These are phyloP conservation scores for Corymbia calophylla DNA, from an alignment of 441 rosid species.

Conservation along the genomic window DNA sequence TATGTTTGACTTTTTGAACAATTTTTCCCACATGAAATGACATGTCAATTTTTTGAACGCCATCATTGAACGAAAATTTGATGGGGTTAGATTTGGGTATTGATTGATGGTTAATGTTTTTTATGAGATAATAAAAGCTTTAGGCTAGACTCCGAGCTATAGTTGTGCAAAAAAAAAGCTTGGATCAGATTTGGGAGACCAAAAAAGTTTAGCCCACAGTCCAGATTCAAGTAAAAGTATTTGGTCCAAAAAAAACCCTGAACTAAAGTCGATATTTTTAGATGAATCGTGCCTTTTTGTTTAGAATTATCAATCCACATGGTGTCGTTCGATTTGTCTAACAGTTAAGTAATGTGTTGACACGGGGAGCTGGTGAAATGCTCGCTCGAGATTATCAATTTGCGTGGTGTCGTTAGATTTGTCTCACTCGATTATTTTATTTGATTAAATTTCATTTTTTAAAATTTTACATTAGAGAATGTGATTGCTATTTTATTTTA, in stretches of 20 bases:
- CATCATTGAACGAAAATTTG: too few relatives aligned
- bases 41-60: not conserved
- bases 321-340: not conserved
- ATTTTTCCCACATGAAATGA: too few relatives aligned
- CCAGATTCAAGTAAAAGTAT: too few relatives aligned
- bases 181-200: not conserved
- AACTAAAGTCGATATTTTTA: fast-evolving
- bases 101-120: not conserved
- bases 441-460: too few relatives aligned
- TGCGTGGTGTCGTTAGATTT: not conserved
- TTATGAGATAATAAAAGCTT: not conserved
- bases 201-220: too few relatives aligned
- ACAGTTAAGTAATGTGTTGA: too few relatives aligned
- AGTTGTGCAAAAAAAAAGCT: not conserved
- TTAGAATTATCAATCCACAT: not conserved
- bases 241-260: not conserved
- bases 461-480: too few relatives aligned
- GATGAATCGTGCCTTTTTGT: not conserved
- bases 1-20: not conserved
- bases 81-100: fast-evolving
- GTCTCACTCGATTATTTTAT: not conserved
- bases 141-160: not conserved
- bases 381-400: not conserved
- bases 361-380: too few relatives aligned
- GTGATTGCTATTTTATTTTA: too few relatives aligned